A percentile compares a stretch with the other conserved stretches of the same genome.
phyloP scores from a whole-genome alignment of 108 stramenopile species.

The Nannochloropsis gaditana region DNA sequence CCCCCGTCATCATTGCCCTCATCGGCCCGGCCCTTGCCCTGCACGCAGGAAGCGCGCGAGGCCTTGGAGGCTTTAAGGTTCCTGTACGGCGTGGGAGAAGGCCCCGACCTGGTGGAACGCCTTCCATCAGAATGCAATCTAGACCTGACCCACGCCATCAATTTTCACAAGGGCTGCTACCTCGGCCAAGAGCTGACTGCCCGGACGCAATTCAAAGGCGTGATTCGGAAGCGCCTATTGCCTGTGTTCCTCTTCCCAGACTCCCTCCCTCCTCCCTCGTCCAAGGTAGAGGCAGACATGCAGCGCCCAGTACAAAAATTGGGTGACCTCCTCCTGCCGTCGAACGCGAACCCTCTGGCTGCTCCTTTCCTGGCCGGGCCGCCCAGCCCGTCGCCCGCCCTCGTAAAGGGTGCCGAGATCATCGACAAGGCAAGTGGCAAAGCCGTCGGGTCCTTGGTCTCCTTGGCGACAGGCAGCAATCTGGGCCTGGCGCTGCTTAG shows the following conservation, averaged over 20 bases:
- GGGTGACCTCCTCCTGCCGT: not conserved
- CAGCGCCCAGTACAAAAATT: not conserved
- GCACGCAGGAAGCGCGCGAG: not conserved
- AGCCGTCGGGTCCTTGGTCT: not conserved
- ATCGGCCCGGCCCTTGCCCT: not conserved
- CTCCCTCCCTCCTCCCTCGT: not conserved
- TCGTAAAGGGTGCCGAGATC: slow-evolving; percentile 20
- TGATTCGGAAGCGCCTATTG: slow-evolving; percentile 80
- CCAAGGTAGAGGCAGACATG: not conserved
- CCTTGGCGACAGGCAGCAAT: slow-evolving; percentile 23
- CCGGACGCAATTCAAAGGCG: slow-evolving; percentile 81
- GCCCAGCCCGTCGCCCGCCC: not conserved
- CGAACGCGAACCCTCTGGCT: not conserved
- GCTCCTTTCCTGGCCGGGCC: not conserved
- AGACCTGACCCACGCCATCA: slow-evolving; percentile 79
- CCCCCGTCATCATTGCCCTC: not conserved
- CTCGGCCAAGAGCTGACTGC: slow-evolving; percentile 96
- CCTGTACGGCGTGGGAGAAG: not conserved
- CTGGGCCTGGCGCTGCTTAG: slow-evolving; percentile 42
- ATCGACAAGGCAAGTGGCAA: slow-evolving; percentile 24
- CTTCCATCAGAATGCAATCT: slow-evolving; percentile 86
- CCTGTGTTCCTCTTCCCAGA: slow-evolving; percentile 58
- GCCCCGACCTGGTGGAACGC: slow-evolving; percentile 32
- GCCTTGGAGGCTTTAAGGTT: not conserved
- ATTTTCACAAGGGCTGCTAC: slow-evolving; percentile 94